These are phyloP conservation scores for Pseudogymnoascus sp. DNA, from an alignment of 2,329 filamentous ascomycete genomes.

Conservation along the genomic window DNA sequence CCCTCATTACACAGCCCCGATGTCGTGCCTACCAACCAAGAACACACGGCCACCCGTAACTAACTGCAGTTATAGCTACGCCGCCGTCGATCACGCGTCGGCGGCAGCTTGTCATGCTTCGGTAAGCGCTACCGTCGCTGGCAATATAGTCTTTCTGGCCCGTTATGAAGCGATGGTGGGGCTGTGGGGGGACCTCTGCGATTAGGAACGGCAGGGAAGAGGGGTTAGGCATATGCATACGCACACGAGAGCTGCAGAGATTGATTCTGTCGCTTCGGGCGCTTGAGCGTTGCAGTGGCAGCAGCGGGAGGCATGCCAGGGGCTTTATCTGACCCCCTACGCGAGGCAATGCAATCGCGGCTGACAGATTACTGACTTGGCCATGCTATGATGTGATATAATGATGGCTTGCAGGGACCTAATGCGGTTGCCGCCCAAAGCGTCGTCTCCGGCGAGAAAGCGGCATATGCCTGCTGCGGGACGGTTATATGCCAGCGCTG, in stretches of 20 bases:
- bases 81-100: not conserved
- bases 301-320: not conserved
- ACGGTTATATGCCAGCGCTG: slow-evolving; percentile 3
- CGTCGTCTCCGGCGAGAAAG: not conserved
- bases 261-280: not conserved
- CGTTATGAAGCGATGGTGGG: not conserved
- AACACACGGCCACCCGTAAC: not conserved
- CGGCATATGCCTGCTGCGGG: not conserved
- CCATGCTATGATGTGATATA: not conserved
- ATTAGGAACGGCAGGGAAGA: not conserved
- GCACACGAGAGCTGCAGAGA: not conserved
- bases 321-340: not conserved
- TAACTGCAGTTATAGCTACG: not conserved
- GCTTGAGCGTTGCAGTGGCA: not conserved
- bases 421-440: not conserved
- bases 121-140: not conserved
- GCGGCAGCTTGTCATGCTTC: not conserved
- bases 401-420: not conserved
- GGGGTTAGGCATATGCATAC: not conserved
- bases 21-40: not conserved
- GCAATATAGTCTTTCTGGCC: not conserved
- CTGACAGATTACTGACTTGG: not conserved
- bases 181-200: not conserved
- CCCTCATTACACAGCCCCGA: not conserved
- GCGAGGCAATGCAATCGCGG: not conserved